Percentiles rank a stretch among this genome's conserved stretches.
Evolutionary conservation across 2,329 filamentous ascomycete species (phyloP).

Genomic region (Aspergillus felis): DNA sequence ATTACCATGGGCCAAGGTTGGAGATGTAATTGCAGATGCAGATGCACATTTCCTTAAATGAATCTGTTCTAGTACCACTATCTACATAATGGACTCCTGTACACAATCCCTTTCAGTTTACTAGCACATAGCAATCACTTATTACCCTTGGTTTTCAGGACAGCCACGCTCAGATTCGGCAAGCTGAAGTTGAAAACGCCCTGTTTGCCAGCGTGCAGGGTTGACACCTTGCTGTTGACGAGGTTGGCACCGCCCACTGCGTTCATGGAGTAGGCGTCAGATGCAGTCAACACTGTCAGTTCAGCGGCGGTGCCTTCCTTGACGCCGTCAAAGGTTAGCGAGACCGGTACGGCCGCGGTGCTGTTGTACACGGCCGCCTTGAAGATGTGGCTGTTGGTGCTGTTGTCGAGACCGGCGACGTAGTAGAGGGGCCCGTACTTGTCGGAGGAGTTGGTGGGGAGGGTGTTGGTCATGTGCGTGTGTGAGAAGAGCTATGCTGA

Average conservation of each 20-base stretch:
- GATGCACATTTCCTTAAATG: background rate
- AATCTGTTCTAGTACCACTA: background rate
- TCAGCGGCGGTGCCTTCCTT: slow-evolving; percentile 27
- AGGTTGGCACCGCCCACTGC: slow-evolving; percentile 22
- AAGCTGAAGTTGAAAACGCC: slow-evolving; percentile 25
- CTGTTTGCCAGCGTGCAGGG: slow-evolving; percentile 20
- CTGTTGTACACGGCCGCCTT: slow-evolving; percentile 50
- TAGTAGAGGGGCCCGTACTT: slow-evolving; percentile 44
- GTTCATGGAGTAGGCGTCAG: slow-evolving; percentile 29
- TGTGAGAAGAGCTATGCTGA: slow-evolving; percentile 37
- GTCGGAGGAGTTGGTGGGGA: slow-evolving; percentile 38
- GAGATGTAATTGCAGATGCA: slow-evolving; percentile 4
- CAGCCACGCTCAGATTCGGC: slow-evolving; percentile 26
- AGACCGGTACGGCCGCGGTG: slow-evolving; percentile 35
- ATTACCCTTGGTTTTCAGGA: slow-evolving; percentile 15
- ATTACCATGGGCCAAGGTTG: slow-evolving; percentile 20
- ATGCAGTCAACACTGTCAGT: slow-evolving; percentile 42
- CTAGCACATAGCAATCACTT: background rate
- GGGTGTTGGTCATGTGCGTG: slow-evolving; percentile 43
- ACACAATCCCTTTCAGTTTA: background rate
- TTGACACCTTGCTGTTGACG: slow-evolving; percentile 16
- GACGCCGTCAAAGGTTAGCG: slow-evolving; percentile 35
- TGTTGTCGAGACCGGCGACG: slow-evolving; percentile 40
- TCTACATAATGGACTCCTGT: background rate
- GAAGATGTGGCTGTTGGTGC: slow-evolving; percentile 37